A percentile compares a stretch with the other conserved stretches of the same genome.
phyloP scores from a whole-genome alignment of 371 early-diverging fungal genomes.

The Capniomyces stellatus region DNA sequence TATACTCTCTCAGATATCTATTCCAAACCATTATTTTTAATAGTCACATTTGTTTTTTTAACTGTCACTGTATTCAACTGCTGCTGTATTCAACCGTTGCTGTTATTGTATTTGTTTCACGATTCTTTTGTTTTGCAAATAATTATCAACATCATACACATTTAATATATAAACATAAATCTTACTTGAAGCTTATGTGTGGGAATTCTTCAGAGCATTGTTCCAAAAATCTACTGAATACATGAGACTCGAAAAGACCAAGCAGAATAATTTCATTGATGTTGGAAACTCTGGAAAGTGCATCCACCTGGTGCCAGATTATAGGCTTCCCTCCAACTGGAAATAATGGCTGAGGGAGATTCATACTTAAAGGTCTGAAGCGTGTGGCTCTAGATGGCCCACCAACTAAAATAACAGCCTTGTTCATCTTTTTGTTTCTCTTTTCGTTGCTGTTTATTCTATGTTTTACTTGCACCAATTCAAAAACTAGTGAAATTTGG shows the following conservation, averaged over 20 bases:
- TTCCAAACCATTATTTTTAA: too few relatives aligned
- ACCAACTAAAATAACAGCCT: slow-evolving; percentile 90
- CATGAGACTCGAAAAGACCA: slow-evolving; percentile 87
- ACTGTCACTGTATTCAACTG: neutral
- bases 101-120: too few relatives aligned
- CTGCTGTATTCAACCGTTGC: too few relatives aligned
- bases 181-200: slow-evolving; percentile 58
- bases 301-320: slow-evolving; percentile 86
- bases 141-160: too few relatives aligned
- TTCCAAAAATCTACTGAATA: slow-evolving; percentile 72
- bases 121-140: too few relatives aligned
- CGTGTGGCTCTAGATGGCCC: slow-evolving; percentile 93
- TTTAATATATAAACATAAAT: neutral
- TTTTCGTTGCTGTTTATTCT: too few relatives aligned
- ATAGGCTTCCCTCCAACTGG: slow-evolving; percentile 90
- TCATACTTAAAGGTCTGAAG: slow-evolving; percentile 91
- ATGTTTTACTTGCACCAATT: too few relatives aligned
- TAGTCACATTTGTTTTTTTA: too few relatives aligned
- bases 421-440: slow-evolving; percentile 33
- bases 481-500: too few relatives aligned
- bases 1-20: slow-evolving; percentile 91
- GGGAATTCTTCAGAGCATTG: slow-evolving; percentile 70
- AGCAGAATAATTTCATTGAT: slow-evolving; percentile 83
- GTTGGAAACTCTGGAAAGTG: slow-evolving; percentile 66
- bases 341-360: slow-evolving; percentile 91